Evolutionary conservation across 1,284 basidiomycete species (phyloP).

Genomic region (Cutaneotrichosporon mucoides): DNA sequence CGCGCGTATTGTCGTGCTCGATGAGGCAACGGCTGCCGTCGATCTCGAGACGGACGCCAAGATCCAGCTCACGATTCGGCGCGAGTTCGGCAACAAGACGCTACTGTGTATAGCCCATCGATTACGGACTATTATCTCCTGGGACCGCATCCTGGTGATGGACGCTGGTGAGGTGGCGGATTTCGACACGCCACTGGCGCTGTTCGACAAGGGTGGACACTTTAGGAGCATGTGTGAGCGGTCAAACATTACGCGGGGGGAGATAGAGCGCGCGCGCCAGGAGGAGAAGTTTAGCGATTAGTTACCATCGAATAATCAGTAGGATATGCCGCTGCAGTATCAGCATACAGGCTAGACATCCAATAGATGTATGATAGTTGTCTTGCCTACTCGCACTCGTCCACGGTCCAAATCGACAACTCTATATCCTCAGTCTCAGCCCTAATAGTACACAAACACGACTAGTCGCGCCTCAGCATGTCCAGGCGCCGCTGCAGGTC

Average conservation of each 20-base stretch:
- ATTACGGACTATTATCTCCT: conserved; percentile 63
- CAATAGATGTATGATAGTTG: neutral
- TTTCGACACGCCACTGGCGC: conserved; percentile 43
- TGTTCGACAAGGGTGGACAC: conserved; percentile 43
- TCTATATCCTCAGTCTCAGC: too few species aligned
- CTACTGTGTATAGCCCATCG: conserved; percentile 71
- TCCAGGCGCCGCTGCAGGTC: conserved; percentile 81
- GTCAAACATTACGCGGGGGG: conserved; percentile 48
- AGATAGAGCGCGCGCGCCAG: conserved; percentile 33
- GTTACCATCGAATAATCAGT: too few species aligned
- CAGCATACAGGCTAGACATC: neutral
- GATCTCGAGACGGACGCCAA: conserved; percentile 74
- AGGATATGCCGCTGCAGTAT: neutral
- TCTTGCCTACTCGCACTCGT: too few species aligned
- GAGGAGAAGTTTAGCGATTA: neutral
- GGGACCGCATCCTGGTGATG: conserved; percentile 46
- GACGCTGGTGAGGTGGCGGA: conserved; percentile 39
- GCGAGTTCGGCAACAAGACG: conserved; percentile 57
- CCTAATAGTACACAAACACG: neutral
- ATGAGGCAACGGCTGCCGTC: conserved; percentile 55
- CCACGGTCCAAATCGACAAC: too few species aligned
- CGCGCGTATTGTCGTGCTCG: conserved; percentile 64
- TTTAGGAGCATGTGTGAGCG: conserved; percentile 46
- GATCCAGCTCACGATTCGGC: conserved; percentile 66
- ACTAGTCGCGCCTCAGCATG: conserved; percentile 58